These are phyloP conservation scores for Zostera marina DNA, from an alignment of 116 monocot genomes.

Conservation along the genomic window DNA sequence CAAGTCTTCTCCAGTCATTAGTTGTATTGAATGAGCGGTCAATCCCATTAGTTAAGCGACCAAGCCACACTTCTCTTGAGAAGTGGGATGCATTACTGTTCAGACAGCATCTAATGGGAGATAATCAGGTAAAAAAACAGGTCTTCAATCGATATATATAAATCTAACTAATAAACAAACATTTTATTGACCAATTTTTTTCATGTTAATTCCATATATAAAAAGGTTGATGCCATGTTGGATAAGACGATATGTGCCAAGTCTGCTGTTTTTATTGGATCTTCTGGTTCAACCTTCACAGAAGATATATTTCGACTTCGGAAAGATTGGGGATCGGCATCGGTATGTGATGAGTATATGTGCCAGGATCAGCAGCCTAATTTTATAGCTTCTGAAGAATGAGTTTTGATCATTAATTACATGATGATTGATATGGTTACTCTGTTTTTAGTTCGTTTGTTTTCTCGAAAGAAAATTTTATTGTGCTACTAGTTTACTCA, in stretches of 20 bases:
- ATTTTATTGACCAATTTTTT: too few species aligned
- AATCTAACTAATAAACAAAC: background rate
- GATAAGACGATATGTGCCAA: constrained; percentile 91
- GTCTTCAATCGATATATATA: background rate
- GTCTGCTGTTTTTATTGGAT: constrained; percentile 78
- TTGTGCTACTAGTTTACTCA: too few species aligned
- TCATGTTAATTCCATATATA: background rate
- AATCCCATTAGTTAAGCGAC: constrained; percentile 65
- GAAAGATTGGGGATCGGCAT: constrained; percentile 66
- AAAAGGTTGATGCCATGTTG: constrained; percentile 86
- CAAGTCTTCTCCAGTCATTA: constrained; percentile 62
- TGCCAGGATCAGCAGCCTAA: constrained; percentile 81
- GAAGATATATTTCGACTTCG: constrained; percentile 78
- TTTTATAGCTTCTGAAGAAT: constrained; percentile 52
- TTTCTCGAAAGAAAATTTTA: background rate
- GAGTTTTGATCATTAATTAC: background rate
- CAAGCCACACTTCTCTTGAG: constrained; percentile 43
- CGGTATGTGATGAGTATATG: constrained; percentile 75
- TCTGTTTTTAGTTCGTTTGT: background rate
- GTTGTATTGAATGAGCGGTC: constrained; percentile 39
- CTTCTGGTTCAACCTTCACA: constrained; percentile 89
- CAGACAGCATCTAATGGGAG: constrained; percentile 61
- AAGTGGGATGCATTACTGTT: constrained; percentile 95
- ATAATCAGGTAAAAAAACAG: constrained; percentile 38
- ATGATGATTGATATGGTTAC: background rate